phyloP scores from a whole-genome alignment of 2,329 filamentous ascomycete genomes.

The Penicillium sp. region DNA sequence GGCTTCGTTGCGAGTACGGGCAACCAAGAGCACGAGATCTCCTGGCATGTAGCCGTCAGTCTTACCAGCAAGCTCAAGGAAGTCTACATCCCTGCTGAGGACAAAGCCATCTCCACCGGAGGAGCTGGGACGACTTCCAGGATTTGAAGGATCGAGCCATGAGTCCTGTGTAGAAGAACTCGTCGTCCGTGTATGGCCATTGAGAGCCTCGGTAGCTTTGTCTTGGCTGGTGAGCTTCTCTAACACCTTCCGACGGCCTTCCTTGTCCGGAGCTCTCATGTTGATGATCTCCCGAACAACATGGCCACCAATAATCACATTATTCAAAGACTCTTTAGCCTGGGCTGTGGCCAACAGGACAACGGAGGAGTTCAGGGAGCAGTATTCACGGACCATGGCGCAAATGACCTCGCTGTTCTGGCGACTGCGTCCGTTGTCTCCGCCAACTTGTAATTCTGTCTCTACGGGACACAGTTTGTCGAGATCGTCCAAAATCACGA shows the following conservation, averaged over 20 bases:
- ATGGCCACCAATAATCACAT: conserved; percentile 85
- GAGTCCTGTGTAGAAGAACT: conserved; percentile 54
- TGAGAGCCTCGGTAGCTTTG: conserved; percentile 41
- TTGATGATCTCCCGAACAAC: conserved; percentile 88
- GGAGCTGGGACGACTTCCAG: conserved; percentile 50
- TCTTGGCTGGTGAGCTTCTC: conserved; percentile 68
- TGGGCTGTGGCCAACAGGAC: conserved; percentile 89
- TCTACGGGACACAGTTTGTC: conserved; percentile 92
- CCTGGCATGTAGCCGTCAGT: conserved; percentile 99
- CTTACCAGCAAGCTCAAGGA: conserved; percentile 87
- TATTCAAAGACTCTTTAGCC: conserved; percentile 89
- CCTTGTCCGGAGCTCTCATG: conserved; percentile 89
- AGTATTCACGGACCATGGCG: conserved; percentile 80
- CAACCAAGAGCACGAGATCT: conserved; percentile 81
- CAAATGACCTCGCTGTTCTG: conserved; percentile 90
- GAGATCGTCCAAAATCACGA: conserved; percentile 89
- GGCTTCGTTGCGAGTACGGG: conserved; percentile 86
- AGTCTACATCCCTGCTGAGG: conserved; percentile 76
- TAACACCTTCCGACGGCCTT: conserved; percentile 78
- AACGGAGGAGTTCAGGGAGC: conserved; percentile 74
- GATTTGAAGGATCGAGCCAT: conserved; percentile 75
- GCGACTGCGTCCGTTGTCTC: conserved; percentile 87
- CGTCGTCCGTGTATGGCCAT: conserved; percentile 37
- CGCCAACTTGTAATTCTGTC: conserved; percentile 89
- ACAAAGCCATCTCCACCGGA: conserved; percentile 64